A percentile compares a stretch with the other conserved stretches of the same genome.
phyloP scores from a whole-genome alignment of 805 yeast genomes.

The Lachancea nothofagi region DNA sequence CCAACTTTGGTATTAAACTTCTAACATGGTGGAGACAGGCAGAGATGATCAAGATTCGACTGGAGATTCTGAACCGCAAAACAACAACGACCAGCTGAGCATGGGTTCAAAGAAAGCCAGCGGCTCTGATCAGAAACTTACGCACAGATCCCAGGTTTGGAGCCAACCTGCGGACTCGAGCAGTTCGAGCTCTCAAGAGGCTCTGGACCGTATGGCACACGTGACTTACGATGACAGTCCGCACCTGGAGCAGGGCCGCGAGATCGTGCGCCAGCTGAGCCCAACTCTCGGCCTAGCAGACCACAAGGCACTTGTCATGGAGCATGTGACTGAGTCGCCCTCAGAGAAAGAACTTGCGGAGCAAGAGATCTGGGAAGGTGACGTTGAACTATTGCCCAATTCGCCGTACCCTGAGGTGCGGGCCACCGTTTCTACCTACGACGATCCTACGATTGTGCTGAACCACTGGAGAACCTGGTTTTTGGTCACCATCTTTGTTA shows the following conservation, averaged over 20 bases:
- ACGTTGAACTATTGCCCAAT: conserved; percentile 18
- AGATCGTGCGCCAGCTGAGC: conserved; percentile 6
- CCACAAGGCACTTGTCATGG: not conserved
- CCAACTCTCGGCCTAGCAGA: not conserved
- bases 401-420: conserved; percentile 50
- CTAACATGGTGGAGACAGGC: no score
- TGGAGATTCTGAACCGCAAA: no score
- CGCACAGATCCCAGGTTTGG: no score
- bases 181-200: no score
- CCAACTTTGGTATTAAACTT: no score
- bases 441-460: conserved; percentile 44
- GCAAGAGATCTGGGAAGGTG: conserved; percentile 23
- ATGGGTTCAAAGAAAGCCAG: no score
- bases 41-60: no score
- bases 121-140: no score
- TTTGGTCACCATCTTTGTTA: conserved; percentile 44
- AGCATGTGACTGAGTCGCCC: not conserved
- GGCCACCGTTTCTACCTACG: conserved; percentile 49
- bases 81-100: no score
- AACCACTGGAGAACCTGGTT: conserved; percentile 54
- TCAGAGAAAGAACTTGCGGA: conserved; percentile 8
- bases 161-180: no score
- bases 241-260: conserved; percentile 3
- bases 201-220: no score
- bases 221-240: conserved; percentile 1